Conservation (phyloP, 345 rosid genomes). For the Eucalyptus lansdowneana region DNA sequence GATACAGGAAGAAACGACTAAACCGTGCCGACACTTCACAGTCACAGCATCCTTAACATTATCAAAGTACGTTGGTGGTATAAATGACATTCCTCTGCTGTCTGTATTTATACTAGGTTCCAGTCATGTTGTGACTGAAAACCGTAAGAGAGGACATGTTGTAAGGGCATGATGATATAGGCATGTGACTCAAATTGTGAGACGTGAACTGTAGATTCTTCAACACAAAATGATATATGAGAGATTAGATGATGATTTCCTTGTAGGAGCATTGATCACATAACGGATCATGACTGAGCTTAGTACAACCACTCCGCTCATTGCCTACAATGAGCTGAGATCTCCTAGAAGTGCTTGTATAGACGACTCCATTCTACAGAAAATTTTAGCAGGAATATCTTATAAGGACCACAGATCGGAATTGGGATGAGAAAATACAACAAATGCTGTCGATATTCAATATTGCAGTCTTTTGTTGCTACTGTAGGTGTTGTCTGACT, state of each 20-base stretch:
- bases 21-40: conserved; percentile 9
- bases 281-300: background rate
- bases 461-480: background rate
- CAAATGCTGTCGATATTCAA: background rate
- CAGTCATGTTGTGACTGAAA: background rate
- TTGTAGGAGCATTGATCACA: background rate
- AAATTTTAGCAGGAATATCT: background rate
- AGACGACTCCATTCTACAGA: background rate
- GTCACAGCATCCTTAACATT: background rate
- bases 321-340: background rate
- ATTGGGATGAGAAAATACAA: background rate
- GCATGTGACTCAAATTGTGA: background rate
- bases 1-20: conserved; percentile 53
- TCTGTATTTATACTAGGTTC: background rate
- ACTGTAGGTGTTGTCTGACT: background rate
- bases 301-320: background rate
- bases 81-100: background rate
- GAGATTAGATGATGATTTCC: background rate
- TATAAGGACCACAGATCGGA: background rate
- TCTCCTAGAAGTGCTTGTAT: background rate
- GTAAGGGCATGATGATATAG: background rate
- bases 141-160: background rate
- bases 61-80: background rate
- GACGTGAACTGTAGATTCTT: background rate
- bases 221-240: background rate